phyloP scores from a whole-genome alignment of 1,284 basidiomycete genomes.

The Puccinia hordei region DNA sequence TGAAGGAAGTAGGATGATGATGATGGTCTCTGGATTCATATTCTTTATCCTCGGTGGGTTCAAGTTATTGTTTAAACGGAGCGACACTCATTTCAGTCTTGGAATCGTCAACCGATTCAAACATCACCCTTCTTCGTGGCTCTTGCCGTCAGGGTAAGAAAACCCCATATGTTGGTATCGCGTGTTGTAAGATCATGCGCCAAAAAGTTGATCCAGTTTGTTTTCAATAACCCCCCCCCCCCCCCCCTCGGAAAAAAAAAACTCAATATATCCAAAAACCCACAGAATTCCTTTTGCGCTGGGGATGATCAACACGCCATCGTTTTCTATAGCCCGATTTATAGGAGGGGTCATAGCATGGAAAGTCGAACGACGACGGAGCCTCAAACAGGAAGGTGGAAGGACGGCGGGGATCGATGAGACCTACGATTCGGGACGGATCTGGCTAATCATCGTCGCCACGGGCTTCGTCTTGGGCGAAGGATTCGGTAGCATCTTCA shows the following conservation, averaged over 20 bases:
- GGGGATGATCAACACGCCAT: constrained; percentile 87
- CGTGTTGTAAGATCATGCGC: neutral
- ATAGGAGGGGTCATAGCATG: constrained; percentile 82
- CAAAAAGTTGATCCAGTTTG: constrained; percentile 64
- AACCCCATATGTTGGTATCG: constrained; percentile 56
- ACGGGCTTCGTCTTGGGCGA: constrained; percentile 95
- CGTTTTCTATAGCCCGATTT: constrained; percentile 86
- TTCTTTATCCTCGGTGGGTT: constrained; percentile 71
- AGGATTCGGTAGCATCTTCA: constrained; percentile 78
- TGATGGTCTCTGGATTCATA: constrained; percentile 73
- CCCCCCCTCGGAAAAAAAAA: neutral
- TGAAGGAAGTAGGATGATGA: constrained; percentile 73
- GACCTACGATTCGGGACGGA: constrained; percentile 58
- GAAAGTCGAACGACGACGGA: constrained; percentile 64
- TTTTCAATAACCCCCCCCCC: constrained; percentile 57
- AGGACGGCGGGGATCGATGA: constrained; percentile 60
- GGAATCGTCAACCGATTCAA: constrained; percentile 12
- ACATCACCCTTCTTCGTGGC: constrained; percentile 62
- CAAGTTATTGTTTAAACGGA: constrained; percentile 65
- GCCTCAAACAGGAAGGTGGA: constrained; percentile 59
- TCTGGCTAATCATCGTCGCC: constrained; percentile 80
- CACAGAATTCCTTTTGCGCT: constrained; percentile 63
- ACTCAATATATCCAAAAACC: too few species aligned
- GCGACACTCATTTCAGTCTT: constrained; percentile 2
- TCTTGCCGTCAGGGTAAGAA: constrained; percentile 79